Conservation (phyloP, 768 basidiomycete species). For the Suillus placidus region DNA sequence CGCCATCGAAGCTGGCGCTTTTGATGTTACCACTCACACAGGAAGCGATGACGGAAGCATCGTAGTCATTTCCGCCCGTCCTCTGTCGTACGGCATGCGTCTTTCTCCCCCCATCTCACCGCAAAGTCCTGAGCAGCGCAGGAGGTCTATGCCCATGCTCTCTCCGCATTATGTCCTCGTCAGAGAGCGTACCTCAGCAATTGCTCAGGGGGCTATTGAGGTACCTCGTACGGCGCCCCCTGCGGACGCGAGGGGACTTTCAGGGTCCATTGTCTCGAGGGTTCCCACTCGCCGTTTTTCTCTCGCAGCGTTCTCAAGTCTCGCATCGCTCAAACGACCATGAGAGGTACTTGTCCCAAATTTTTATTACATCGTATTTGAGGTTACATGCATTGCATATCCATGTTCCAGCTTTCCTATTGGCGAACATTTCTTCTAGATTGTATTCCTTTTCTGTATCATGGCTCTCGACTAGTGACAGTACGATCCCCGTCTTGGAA, state of each 20-base stretch:
- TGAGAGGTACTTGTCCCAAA: not conserved
- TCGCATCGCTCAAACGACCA: slow-evolving; percentile 1
- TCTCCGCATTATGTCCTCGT: slow-evolving; percentile 29
- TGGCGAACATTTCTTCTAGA: not conserved
- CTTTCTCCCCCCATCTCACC: slow-evolving; percentile 12
- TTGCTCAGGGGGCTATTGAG: slow-evolving; percentile 5
- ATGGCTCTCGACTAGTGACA: not conserved
- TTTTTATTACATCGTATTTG: not conserved
- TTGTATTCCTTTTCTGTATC: not conserved
- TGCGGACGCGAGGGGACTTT: slow-evolving; percentile 19
- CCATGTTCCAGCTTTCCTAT: not conserved
- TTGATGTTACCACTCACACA: slow-evolving; percentile 22
- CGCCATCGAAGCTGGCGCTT: slow-evolving; percentile 25
- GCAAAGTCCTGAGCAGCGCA: slow-evolving; percentile 7
- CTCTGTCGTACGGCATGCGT: slow-evolving; percentile 27
- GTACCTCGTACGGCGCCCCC: slow-evolving; percentile 14
- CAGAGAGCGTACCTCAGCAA: slow-evolving; percentile 18
- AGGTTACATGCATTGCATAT: not conserved
- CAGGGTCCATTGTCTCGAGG: slow-evolving; percentile 11
- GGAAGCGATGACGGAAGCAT: slow-evolving; percentile 36
- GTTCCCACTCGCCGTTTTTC: slow-evolving; percentile 33
- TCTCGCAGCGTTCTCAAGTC: slow-evolving; percentile 31
- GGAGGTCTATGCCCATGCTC: slow-evolving; percentile 20
- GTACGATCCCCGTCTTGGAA: not conserved
- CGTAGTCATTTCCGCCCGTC: slow-evolving; percentile 33